Conservation (phyloP, 108 stramenopile genomes). For the Nannochloropsis salina region DNA sequence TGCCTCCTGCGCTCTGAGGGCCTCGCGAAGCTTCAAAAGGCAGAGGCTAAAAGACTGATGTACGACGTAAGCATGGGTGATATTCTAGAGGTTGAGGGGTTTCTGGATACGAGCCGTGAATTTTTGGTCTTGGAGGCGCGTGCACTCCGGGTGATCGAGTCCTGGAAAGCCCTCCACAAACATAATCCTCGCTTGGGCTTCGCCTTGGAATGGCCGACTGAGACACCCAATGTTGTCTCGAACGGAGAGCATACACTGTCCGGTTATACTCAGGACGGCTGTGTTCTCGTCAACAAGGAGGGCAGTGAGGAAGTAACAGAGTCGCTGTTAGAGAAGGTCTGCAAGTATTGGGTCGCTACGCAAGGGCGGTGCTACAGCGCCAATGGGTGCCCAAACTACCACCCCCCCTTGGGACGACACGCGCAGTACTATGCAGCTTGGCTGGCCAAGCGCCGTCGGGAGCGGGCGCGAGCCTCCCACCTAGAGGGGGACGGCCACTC, state of each 20-base stretch:
- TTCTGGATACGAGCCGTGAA: neutral
- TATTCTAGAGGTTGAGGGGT: neutral
- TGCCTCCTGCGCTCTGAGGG: neutral
- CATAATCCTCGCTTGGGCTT: neutral
- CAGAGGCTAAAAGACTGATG: neutral
- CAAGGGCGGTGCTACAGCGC: neutral
- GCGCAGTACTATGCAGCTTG: neutral
- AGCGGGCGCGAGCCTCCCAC: neutral
- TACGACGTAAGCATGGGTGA: conserved; percentile 7
- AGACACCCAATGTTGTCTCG: too few relatives aligned
- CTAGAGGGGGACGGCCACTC: neutral
- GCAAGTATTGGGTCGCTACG: neutral
- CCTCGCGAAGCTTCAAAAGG: neutral
- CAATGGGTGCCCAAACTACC: neutral
- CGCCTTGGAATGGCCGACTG: conserved; percentile 15
- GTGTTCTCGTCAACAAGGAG: too few relatives aligned
- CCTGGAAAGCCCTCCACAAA: neutral
- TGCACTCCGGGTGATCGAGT: neutral
- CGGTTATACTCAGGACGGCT: too few relatives aligned
- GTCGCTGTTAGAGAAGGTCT: neutral
- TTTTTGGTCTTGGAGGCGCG: neutral
- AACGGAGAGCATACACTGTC: too few relatives aligned
- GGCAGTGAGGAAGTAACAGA: too few relatives aligned
- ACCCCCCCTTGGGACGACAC: neutral
- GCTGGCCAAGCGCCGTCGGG: conserved; percentile 6